Evolutionary conservation across 1,139 yeast genomes (phyloP).

Genomic region (Tardiomyces depauwii): DNA sequence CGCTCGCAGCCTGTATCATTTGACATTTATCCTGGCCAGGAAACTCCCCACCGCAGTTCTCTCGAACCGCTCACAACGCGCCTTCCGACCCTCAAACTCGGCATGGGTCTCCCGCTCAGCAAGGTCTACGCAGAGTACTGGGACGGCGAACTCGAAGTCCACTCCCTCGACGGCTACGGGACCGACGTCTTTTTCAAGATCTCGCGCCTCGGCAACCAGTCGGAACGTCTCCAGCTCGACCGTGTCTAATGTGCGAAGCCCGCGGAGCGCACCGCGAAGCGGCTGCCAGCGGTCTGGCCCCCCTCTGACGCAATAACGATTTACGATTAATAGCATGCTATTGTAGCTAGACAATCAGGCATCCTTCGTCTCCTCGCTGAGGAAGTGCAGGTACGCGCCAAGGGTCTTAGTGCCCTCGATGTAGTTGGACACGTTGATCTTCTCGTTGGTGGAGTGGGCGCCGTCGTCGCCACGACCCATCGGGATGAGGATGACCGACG

Average conservation of each 20-base stretch:
- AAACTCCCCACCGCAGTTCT: conserved; percentile 21
- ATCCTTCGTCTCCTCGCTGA: conserved; percentile 37
- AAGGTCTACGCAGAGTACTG: conserved; percentile 90
- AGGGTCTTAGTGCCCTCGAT: conserved; percentile 89
- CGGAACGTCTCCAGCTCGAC: conserved; percentile 57
- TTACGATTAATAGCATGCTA: too few species aligned
- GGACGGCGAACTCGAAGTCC: conserved; percentile 81
- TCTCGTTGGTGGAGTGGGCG: conserved; percentile 96
- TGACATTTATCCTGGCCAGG: conserved; percentile 7
- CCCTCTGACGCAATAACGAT: too few species aligned
- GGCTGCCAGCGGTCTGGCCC: too few species aligned
- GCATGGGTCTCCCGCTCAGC: conserved; percentile 86
- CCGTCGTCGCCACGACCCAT: conserved; percentile 99
- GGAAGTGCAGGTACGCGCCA: conserved; percentile 88
- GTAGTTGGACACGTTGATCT: conserved; percentile 78
- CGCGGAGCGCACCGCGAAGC: too few species aligned
- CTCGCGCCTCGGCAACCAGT: conserved; percentile 64
- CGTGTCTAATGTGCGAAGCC: too few species aligned
- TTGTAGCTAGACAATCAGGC: conserved; percentile 7
- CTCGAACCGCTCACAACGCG: conserved; percentile 49
- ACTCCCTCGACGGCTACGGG: conserved; percentile 82
- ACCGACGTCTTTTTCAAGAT: conserved; percentile 75
- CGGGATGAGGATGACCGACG: conserved; percentile 80
- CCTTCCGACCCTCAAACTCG: conserved; percentile 63
- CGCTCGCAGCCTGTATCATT: background rate